Conservation (phyloP, 2,329 filamentous ascomycete species). For the Aspergillus latus region DNA sequence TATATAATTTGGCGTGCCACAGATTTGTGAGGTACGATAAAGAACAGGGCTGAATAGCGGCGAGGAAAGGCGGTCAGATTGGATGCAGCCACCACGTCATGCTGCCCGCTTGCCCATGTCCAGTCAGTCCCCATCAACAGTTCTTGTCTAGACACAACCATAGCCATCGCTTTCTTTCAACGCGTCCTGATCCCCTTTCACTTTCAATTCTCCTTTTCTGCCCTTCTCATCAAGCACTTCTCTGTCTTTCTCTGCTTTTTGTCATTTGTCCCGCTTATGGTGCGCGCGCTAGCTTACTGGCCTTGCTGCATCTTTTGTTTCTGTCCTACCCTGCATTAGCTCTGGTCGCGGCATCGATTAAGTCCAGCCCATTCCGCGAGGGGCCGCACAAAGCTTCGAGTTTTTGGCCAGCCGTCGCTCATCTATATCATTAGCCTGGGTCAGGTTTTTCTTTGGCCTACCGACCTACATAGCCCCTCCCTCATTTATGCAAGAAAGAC, state of each 20-base stretch:
- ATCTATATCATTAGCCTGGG: not conserved
- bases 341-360: constrained; percentile 7
- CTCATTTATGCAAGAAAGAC: not conserved
- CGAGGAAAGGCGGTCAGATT: constrained; percentile 6
- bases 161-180: not conserved
- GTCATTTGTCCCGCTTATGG: constrained; percentile 1
- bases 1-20: not conserved
- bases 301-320: constrained; percentile 5
- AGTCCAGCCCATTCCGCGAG: not conserved
- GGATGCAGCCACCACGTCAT: constrained; percentile 19
- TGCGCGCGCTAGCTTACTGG: not conserved
- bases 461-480: not conserved
- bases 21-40: too few relatives aligned
- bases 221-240: not conserved
- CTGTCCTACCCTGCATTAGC: constrained; percentile 3
- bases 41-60: not conserved
- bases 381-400: constrained; percentile 6
- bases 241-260: not conserved
- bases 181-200: not conserved
- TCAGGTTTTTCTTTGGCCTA: not conserved
- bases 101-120: not conserved
- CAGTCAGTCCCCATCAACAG: not conserved
- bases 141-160: constrained; percentile 10
- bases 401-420: not conserved
- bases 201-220: not conserved